Base-by-base conservation (phyloP, 1,139 yeast species). In the Geotrichum europaeum region DNA sequence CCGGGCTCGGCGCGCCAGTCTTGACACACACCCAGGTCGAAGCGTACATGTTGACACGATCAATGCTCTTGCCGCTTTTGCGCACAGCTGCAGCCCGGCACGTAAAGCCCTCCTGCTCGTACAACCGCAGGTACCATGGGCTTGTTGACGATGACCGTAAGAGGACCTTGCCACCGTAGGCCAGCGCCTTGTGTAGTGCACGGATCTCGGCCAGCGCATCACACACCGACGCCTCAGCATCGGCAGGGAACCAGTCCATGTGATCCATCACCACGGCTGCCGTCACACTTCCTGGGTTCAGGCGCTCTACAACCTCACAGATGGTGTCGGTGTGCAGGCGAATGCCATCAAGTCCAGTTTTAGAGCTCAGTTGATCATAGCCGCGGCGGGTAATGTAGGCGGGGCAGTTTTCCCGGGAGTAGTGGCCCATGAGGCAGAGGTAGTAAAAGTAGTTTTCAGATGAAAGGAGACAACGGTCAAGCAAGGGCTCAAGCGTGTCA, bases 211-310 rank as follows among this genome's bases (percentile, higher is more conserved):
- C 78, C 56, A 79, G 76, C 13, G 89, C 94, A 43, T 86, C 92
- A 13, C 40, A 34, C 9, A 69, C 68, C 12, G 40, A 34, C 3
- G 49, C 55, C 15, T 52, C 49, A 22, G 36, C 55, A 22, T 20
- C 25, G 2, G 40, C 55, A 3, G 52, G 49, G 70, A 88, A 88
- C 96, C 96, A 89, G 73, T 89, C 96, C 94, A 88, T 87, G 72
- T 89, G 96, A 72, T 89, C 96, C 96, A 89, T 89, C 61, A 89
- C 86, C 56, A 89, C 82, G 32, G 94, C 94, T 68, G 86, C 85
- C 10, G 91, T 84, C 58, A 89, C 80, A 22, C 90, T 82, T 61
- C 81, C 81, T 59, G 80, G 78, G 47, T 84, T 78, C 62, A 89
- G 76, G 65, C 94, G 79, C 55, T 83, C 84, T 65, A 87, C 83